Percentiles rank a stretch among this genome's conserved stretches.
Evolutionary conservation across 345 rosid genomes (phyloP).

Genomic region (Boechera divaricarpa): DNA sequence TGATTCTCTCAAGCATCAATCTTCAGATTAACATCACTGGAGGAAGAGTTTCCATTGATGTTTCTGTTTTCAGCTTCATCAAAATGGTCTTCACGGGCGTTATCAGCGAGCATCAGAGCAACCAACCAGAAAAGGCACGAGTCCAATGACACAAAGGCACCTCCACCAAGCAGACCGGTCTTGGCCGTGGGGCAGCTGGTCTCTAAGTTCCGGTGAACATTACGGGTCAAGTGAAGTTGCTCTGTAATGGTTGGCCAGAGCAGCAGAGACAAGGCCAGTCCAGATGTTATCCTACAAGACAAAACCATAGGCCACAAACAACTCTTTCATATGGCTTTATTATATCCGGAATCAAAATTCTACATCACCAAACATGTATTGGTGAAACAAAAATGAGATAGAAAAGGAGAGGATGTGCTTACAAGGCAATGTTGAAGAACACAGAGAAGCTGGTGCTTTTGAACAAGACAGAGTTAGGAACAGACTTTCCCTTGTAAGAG

Average conservation of each 20-base stretch:
- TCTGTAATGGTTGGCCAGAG: constrained; percentile 83
- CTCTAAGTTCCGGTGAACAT: constrained; percentile 56
- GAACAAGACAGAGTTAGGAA: constrained; percentile 71
- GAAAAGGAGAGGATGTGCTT: constrained; percentile 43
- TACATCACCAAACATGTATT: background rate
- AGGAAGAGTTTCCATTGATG: constrained; percentile 36
- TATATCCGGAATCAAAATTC: background rate
- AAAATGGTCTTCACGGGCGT: constrained; percentile 85
- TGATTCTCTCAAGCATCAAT: constrained; percentile 36
- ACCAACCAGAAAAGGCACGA: constrained; percentile 82
- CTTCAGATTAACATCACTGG: constrained; percentile 44
- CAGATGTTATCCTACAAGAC: constrained; percentile 58
- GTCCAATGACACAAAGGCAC: constrained; percentile 80
- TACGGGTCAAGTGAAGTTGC: constrained; percentile 66
- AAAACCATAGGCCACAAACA: constrained; percentile 13
- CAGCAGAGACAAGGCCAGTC: constrained; percentile 61
- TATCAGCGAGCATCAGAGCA: constrained; percentile 77
- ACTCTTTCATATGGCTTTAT: background rate
- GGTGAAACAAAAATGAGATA: background rate
- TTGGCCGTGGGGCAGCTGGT: constrained; percentile 82
- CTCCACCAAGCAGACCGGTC: constrained; percentile 84
- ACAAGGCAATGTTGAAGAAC: constrained; percentile 83
- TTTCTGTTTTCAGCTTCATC: constrained; percentile 51
- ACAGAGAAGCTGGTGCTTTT: constrained; percentile 60
- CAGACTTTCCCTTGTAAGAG: constrained; percentile 75